Conservation (phyloP, 192 early-diverging fungal genomes). For the Coemansia umbellata region DNA sequence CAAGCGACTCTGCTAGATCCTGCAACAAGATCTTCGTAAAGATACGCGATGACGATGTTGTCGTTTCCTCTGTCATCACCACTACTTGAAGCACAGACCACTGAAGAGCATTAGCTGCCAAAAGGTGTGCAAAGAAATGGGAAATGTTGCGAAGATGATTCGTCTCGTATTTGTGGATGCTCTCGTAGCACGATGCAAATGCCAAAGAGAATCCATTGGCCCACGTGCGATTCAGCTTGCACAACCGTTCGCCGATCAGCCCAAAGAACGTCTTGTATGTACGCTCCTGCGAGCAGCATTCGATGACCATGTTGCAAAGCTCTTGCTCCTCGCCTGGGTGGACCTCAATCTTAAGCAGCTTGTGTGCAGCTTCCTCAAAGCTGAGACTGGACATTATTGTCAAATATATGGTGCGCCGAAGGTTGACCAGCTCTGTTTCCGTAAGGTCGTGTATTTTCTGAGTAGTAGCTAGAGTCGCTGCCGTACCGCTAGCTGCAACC, state of each 20-base stretch:
- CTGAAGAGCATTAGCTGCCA: constrained; percentile 77
- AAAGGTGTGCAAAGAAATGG: constrained; percentile 85
- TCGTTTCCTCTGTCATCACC: constrained; percentile 89
- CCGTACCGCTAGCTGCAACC: neutral
- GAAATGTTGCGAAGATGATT: constrained; percentile 90
- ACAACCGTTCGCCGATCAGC: constrained; percentile 89
- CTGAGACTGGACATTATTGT: constrained; percentile 93
- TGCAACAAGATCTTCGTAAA: constrained; percentile 95
- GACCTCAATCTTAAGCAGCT: constrained; percentile 83
- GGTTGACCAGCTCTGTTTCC: constrained; percentile 78
- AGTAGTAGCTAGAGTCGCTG: neutral
- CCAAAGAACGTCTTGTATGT: constrained; percentile 95
- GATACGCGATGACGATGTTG: constrained; percentile 93
- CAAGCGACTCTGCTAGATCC: constrained; percentile 80
- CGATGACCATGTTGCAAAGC: constrained; percentile 94
- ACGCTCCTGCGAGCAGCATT: constrained; percentile 93
- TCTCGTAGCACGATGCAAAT: constrained; percentile 83
- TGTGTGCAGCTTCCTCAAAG: constrained; percentile 95
- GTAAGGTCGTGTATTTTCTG: constrained; percentile 80
- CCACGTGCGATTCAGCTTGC: constrained; percentile 79
- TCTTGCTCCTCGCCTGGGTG: constrained; percentile 85
- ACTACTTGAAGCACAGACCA: constrained; percentile 81
- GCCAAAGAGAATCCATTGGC: constrained; percentile 68
- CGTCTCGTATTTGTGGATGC: constrained; percentile 90
- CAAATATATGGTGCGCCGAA: constrained; percentile 91